A percentile compares a stretch with the other conserved stretches of the same genome.
Evolutionary conservation across 2,329 filamentous ascomycete species (phyloP).

Genomic region (Dryadomyces quercivorus): DNA sequence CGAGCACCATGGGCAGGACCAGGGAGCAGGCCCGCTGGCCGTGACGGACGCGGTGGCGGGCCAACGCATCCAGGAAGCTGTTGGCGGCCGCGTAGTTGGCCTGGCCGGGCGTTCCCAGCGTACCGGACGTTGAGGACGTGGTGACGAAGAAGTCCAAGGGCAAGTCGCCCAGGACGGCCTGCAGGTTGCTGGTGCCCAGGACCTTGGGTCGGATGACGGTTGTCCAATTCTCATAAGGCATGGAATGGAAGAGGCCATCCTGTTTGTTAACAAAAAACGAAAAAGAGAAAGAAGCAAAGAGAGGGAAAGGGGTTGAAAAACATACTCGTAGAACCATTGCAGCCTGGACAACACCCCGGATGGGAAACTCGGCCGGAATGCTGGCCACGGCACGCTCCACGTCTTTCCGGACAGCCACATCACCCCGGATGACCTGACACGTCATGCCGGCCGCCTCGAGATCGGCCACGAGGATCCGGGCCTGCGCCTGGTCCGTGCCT

Average conservation of each 20-base stretch:
- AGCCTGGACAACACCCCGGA: constrained; percentile 26
- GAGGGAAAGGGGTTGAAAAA: too few relatives aligned
- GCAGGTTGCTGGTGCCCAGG: constrained; percentile 4
- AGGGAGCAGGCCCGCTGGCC: not conserved
- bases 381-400: not conserved
- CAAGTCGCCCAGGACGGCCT: not conserved
- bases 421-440: not conserved
- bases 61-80: constrained; percentile 19
- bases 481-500: not conserved
- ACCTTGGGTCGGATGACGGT: constrained; percentile 7
- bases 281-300: too few relatives aligned
- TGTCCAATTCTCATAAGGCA: not conserved
- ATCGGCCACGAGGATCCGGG: not conserved
- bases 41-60: not conserved
- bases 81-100: constrained; percentile 28
- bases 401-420: not conserved
- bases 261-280: not conserved
- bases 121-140: constrained; percentile 24
- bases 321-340: constrained; percentile 24
- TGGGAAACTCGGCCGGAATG: not conserved
- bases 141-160: constrained; percentile 26
- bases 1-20: not conserved
- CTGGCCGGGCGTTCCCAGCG: constrained; percentile 25
- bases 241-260: constrained; percentile 3
- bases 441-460: not conserved